Conservation (phyloP, 352 stramenopile genomes). For the Phytophthora pluvialis region DNA sequence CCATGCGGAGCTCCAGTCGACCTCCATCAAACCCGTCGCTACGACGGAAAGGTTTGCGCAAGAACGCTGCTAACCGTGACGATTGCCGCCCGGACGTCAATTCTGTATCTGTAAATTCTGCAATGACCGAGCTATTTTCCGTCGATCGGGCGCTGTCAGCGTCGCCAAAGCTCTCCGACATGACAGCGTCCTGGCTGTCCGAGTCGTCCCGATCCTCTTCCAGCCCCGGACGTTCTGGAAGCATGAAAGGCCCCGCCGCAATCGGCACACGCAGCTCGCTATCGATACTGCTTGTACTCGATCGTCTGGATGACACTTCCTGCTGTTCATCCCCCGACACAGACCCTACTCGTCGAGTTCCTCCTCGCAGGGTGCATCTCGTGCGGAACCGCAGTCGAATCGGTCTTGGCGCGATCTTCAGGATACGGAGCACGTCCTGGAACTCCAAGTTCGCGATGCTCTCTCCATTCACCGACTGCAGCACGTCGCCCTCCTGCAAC, state of each 20-base stretch:
- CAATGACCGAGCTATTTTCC: conserved; percentile 74
- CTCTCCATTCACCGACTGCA: conserved; percentile 75
- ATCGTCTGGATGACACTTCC: conserved; percentile 27
- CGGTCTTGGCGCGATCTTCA: conserved; percentile 71
- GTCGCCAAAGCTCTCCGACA: conserved; percentile 81
- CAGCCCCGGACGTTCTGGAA: conserved; percentile 35
- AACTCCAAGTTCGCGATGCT: conserved; percentile 72
- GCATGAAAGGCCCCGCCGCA: conserved; percentile 38
- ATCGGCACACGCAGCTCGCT: conserved; percentile 31
- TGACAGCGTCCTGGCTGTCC: conserved; percentile 72
- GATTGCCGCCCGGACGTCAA: conserved; percentile 56
- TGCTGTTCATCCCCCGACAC: conserved; percentile 31
- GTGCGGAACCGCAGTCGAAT: conserved; percentile 74
- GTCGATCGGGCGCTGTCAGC: conserved; percentile 73
- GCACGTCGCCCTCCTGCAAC: conserved; percentile 68
- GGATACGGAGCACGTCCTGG: conserved; percentile 64
- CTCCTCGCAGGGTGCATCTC: conserved; percentile 21
- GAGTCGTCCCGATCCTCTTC: conserved; percentile 67
- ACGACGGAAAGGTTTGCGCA: conserved; percentile 74
- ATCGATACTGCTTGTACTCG: conserved; percentile 32
- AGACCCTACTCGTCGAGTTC: conserved; percentile 17
- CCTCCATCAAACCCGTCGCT: conserved; percentile 57
- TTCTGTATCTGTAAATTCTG: conserved; percentile 63
- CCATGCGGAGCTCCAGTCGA: conserved; percentile 47
- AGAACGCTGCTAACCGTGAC: conserved; percentile 65